Evolutionary conservation across 441 rosid species (phyloP).

Genomic region (Kokia cookei): DNA sequence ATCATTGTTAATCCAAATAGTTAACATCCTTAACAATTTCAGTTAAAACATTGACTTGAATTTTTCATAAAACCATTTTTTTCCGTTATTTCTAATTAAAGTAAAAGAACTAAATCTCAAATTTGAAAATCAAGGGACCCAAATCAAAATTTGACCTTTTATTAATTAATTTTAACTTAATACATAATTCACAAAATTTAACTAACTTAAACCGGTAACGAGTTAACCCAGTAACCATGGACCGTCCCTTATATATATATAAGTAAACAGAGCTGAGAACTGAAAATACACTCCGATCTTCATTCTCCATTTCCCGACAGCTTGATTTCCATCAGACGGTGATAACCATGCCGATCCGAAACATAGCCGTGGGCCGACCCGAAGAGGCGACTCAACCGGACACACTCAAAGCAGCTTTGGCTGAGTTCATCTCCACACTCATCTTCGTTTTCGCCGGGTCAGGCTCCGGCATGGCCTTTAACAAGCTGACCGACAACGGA

Average conservation of each 20-base stretch:
- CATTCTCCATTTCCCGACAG: neutral
- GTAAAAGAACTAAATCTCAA: too few relatives aligned
- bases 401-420: conserved; percentile 67
- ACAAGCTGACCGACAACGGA: conserved; percentile 65
- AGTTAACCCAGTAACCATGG: conserved; percentile 13
- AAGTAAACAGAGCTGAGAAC: conserved; percentile 1
- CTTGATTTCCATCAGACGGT: conserved; percentile 8
- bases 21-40: too few relatives aligned
- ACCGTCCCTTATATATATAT: conserved; percentile 24
- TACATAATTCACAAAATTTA: neutral
- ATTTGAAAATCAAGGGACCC: too few relatives aligned
- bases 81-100: too few relatives aligned
- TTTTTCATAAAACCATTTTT: too few relatives aligned
- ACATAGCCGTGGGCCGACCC: conserved; percentile 67
- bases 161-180: neutral
- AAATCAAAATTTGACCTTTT: neutral
- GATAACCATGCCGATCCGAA: conserved; percentile 67
- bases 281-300: conserved; percentile 1
- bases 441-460: conserved; percentile 85
- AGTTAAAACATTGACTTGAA: too few relatives aligned
- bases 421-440: conserved; percentile 77
- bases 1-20: neutral
- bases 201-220: conserved; percentile 16
- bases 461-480: conserved; percentile 88
- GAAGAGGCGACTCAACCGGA: conserved; percentile 59